Conservation (phyloP, 192 early-diverging fungal species). For the Coemansia sp. region DNA sequence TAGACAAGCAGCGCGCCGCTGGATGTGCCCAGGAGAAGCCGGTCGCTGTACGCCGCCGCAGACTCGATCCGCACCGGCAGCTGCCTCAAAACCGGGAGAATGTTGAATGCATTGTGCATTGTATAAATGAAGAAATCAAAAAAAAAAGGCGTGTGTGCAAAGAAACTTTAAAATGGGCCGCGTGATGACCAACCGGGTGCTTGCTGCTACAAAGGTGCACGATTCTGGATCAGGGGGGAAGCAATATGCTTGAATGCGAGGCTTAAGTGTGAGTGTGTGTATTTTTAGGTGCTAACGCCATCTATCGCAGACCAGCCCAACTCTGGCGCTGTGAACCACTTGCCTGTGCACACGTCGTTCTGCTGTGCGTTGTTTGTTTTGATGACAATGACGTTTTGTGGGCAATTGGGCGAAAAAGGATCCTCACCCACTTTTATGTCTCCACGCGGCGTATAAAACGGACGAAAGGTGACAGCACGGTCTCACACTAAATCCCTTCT, state of each 20-base stretch:
- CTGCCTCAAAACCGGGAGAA: slow-evolving; percentile 70
- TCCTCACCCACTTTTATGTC: too few relatives aligned
- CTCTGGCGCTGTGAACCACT: neutral
- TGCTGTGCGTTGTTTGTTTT: too few relatives aligned
- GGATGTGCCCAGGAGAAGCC: slow-evolving; percentile 68
- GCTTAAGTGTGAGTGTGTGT: neutral
- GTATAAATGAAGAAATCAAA: neutral
- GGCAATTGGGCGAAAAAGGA: too few relatives aligned
- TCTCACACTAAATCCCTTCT: neutral
- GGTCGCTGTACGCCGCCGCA: slow-evolving; percentile 66
- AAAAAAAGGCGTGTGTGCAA: neutral
- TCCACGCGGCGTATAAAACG: neutral
- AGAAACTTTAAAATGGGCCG: neutral
- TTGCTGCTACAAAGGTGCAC: too few relatives aligned
- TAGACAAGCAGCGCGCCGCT: slow-evolving; percentile 69
- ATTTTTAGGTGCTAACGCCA: neutral
- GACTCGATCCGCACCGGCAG: slow-evolving; percentile 69
- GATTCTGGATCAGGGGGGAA: too few relatives aligned
- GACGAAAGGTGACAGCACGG: neutral
- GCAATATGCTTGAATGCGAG: too few relatives aligned
- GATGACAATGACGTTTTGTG: too few relatives aligned
- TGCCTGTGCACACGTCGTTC: neutral
- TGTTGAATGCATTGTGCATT: slow-evolving; percentile 80
- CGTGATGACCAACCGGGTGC: too few relatives aligned
- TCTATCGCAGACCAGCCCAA: too few relatives aligned